phyloP scores from a whole-genome alignment of 352 stramenopile genomes.

The Globisporangium alternatum region DNA sequence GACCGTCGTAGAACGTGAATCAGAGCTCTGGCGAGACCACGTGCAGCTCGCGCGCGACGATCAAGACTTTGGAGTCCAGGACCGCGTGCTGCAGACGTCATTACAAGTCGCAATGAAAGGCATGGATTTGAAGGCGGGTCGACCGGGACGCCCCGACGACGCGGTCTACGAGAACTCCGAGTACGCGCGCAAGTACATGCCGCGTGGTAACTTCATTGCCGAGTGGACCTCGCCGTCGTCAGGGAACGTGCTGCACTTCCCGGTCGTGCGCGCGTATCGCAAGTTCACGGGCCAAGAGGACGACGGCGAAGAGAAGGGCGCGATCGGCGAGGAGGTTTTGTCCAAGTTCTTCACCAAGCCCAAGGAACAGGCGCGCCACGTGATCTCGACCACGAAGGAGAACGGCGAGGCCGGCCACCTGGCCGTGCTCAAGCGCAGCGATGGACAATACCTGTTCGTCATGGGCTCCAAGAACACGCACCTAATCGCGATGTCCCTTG shows the following conservation, averaged over 20 bases:
- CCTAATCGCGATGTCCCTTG: conserved; percentile 40
- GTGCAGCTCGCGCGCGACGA: conserved; percentile 26
- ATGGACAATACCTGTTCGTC: conserved; percentile 66
- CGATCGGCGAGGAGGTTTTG: conserved; percentile 30
- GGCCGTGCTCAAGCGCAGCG: conserved; percentile 59
- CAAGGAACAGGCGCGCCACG: conserved; percentile 32
- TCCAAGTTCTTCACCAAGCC: conserved; percentile 82
- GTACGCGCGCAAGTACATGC: conserved; percentile 68
- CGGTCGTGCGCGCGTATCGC: conserved; percentile 64
- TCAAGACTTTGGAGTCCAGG: conserved; percentile 41
- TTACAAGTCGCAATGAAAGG: conserved; percentile 30
- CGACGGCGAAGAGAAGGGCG: conserved; percentile 42
- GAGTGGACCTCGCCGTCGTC: conserved; percentile 27
- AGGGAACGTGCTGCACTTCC: conserved; percentile 31
- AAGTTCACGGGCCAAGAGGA: conserved; percentile 86
- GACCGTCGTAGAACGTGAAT: conserved; percentile 31
- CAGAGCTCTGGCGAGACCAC: conserved; percentile 42
- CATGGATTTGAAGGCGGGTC: conserved; percentile 64
- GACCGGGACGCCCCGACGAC: conserved; percentile 64
- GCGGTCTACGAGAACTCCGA: conserved; percentile 58
- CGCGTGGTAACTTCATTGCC: conserved; percentile 72
- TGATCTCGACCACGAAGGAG: conserved; percentile 77
- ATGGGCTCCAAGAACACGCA: conserved; percentile 85
- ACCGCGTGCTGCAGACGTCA: conserved; percentile 33
- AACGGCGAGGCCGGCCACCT: conserved; percentile 78